Base-by-base conservation (phyloP, 768 basidiomycete genomes). In the Phanerochaete sordida region DNA sequence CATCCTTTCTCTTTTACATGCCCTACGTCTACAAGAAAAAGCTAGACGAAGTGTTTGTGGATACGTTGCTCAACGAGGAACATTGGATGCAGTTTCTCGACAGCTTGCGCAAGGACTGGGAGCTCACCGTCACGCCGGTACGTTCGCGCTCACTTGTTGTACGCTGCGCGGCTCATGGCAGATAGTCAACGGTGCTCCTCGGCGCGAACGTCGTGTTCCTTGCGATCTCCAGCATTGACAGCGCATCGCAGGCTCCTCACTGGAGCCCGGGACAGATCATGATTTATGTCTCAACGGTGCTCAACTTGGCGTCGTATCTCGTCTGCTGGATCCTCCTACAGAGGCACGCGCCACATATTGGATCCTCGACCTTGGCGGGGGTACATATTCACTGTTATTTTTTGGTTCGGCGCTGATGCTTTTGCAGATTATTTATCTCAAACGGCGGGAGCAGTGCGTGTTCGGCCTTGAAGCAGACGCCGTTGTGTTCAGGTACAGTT, bases 121-220 rank as follows among this genome's bases (percentile, higher is more conserved):
- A 61, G 31, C 31, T 30, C 2, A 31, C 45, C 2, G 56, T 48
- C 3, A 56, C 50, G 11, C 50, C 56, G 80, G 87, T 60, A 81
- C 83, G 75, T 73, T 79, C 62, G n/a, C 53, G 8, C 9, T 33
- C 53, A 8, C 28, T 11, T 24, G 33, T 8, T 35, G 26, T 7
- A 45, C n/a, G n/a, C 48, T 7, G 27, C 46, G 43, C 19, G 7
- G 44, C 53, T 26, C 35, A 9, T 26, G 2, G 11, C 27, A 33
- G 33, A 24, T 16, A 86, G 84, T 79, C 79, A 1, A 83, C 82
- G 0, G 83, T 87, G 2, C 71, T 87, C n/a, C 66, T 87, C 26
- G 81, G 79, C 43, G 83, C 81, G 15, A 85, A 86, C 52, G 82
- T 87, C 0, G 80, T 76, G 0, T 84, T 87, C 63, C 72, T 88